These are phyloP conservation scores for Aureobasidium lini DNA, from an alignment of 2,329 filamentous ascomycete species.

Conservation along the genomic window DNA sequence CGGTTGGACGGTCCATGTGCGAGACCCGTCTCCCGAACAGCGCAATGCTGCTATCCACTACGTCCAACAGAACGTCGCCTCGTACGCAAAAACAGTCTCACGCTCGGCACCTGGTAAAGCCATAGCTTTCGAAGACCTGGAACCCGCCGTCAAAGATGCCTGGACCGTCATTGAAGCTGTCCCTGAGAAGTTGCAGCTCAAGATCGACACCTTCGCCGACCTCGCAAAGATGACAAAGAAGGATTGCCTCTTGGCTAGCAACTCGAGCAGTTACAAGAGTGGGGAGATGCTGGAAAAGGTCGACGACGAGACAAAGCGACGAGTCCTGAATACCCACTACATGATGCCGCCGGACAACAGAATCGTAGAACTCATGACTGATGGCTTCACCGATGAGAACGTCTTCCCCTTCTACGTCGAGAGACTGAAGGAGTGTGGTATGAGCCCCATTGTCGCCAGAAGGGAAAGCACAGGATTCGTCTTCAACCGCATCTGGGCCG, in stretches of 20 bases:
- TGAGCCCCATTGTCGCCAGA: slow-evolving; percentile 35
- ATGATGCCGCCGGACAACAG: slow-evolving; percentile 39
- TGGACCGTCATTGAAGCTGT: slow-evolving; percentile 51
- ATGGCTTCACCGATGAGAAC: slow-evolving; percentile 35
- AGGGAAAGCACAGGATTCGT: slow-evolving; percentile 49
- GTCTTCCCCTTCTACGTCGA: slow-evolving; percentile 42
- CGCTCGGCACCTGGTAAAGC: slow-evolving; percentile 23
- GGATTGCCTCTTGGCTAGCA: slow-evolving; percentile 45
- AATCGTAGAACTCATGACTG: slow-evolving; percentile 49
- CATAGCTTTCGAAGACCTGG: slow-evolving; percentile 31
- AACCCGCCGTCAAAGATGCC: slow-evolving; percentile 35
- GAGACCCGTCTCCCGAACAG: slow-evolving; percentile 35
- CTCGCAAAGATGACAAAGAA: slow-evolving; percentile 36
- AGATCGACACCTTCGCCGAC: slow-evolving; percentile 42
- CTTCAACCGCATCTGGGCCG: slow-evolving; percentile 51
- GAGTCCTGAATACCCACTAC: slow-evolving; percentile 46
- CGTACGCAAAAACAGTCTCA: slow-evolving; percentile 9
- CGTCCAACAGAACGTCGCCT: slow-evolving; percentile 30
- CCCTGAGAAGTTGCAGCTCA: slow-evolving; percentile 43
- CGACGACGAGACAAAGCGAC: slow-evolving; percentile 27
- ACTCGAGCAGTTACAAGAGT: slow-evolving; percentile 47
- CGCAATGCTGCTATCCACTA: slow-evolving; percentile 34
- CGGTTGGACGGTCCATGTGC: slow-evolving; percentile 38
- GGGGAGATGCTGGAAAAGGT: slow-evolving; percentile 42
- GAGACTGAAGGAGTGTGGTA: slow-evolving; percentile 34